Base-by-base conservation (phyloP, 148 eudicot species). In the Arbutus unedo region DNA sequence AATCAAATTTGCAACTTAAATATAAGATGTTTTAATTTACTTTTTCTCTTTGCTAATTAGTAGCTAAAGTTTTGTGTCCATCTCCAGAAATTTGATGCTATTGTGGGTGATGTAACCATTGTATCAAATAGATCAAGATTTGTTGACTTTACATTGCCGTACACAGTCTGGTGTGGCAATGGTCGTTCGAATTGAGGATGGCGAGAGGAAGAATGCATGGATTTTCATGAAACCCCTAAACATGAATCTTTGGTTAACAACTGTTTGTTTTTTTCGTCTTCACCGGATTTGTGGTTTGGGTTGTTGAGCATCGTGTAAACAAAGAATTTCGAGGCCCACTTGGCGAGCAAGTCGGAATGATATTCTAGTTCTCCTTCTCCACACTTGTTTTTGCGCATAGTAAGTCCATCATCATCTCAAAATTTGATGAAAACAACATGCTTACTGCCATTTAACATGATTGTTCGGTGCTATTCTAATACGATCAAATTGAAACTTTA, bases 311-410 rank as follows among this genome's bases (percentile, higher is more conserved):
- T 82, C 90, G 92, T 11, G 84, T 90, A 48, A 93, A 91, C 77
- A 81, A 84, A 62, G 91, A 89, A 67, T 91, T 92, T 60, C 81
- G 93, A 74, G 95, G 93, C 5, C 91, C 95, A 7, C 90, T 90
- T 16, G 8, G 8, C 59, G 57, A 91, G 60, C 98, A 91, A 87
- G 86, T 87, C n/a, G 93, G 96, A 44, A 89, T 89, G 67, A 91
- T 91, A 38, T 85, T n/a, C 11, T 94, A 89, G 89, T 94, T 93
- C 83, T 84, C 96, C 44, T 91, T 94, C 87, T 91, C 96, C 7
- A 87, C 92, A 3, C 87, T 94, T 62, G 93, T 91, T 74, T 94
- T 94, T 57, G 88, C 98, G 2, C 93, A 92, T 50, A 91, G 98
- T 94, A 85, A 91, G 93, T 82, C 25, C 7, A 16, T 44, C 19